These are phyloP conservation scores for Schizothecium vesticola DNA, from an alignment of 495 filamentous ascomycete genomes.

Conservation along the genomic window DNA sequence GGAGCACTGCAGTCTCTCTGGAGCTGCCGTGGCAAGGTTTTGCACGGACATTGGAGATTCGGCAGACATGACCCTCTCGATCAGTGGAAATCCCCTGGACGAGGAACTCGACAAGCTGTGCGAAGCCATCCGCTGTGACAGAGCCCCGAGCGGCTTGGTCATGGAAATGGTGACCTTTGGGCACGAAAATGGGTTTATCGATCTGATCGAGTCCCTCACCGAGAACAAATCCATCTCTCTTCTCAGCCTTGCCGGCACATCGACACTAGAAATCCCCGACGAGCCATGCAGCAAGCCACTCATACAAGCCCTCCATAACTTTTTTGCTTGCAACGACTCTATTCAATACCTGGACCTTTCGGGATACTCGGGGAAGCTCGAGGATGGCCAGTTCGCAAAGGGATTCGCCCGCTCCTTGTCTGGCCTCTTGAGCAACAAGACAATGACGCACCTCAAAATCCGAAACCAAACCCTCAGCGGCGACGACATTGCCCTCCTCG, in stretches of 20 bases:
- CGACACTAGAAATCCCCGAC: slow-evolving; percentile 58
- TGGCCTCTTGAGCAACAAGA: slow-evolving; percentile 69
- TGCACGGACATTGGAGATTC: slow-evolving; percentile 65
- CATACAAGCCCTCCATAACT: slow-evolving; percentile 61
- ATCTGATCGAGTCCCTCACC: slow-evolving; percentile 65
- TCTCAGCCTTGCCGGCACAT: slow-evolving; percentile 85
- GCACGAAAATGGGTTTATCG: slow-evolving; percentile 67
- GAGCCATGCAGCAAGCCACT: slow-evolving; percentile 55
- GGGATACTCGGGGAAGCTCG: slow-evolving; percentile 82
- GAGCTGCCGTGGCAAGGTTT: slow-evolving; percentile 69
- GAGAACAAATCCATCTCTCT: slow-evolving; percentile 67
- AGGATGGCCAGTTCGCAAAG: slow-evolving; percentile 76
- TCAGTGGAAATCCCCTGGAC: slow-evolving; percentile 79
- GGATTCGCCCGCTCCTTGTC: slow-evolving; percentile 73
- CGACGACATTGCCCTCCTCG: slow-evolving; percentile 46
- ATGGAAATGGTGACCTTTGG: slow-evolving; percentile 83
- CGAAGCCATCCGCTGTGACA: slow-evolving; percentile 56
- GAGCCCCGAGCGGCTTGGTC: slow-evolving; percentile 66
- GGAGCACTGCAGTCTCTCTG: slow-evolving; percentile 75
- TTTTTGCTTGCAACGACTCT: slow-evolving; percentile 75
- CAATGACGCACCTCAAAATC: slow-evolving; percentile 69
- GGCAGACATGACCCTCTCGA: slow-evolving; percentile 66
- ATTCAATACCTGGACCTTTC: slow-evolving; percentile 79
- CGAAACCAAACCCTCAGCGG: slow-evolving; percentile 50
- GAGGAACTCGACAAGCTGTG: slow-evolving; percentile 63